Percentiles rank a stretch among this genome's conserved stretches.
Evolutionary conservation across 176 grass and related monocot genomes (phyloP).

Genomic region (Tillandsia leiboldiana): DNA sequence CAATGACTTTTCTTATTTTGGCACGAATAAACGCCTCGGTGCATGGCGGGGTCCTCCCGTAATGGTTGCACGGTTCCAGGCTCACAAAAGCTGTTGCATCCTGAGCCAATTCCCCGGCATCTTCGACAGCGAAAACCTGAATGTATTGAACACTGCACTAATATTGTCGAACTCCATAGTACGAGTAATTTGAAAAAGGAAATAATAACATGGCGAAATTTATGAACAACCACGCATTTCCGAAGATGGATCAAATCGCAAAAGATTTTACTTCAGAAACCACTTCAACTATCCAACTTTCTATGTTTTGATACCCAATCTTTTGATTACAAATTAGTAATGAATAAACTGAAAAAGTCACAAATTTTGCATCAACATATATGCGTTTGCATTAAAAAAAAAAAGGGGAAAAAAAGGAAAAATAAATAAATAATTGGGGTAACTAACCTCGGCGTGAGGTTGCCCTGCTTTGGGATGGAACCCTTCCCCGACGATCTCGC

Average conservation of each 20-base stretch:
- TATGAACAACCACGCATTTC: too few relatives aligned
- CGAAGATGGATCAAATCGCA: too few relatives aligned
- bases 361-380: not conserved
- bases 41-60: constrained; percentile 80
- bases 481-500: constrained; percentile 59
- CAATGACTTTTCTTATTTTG: constrained; percentile 73
- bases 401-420: not conserved
- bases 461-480: constrained; percentile 88
- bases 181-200: too few relatives aligned
- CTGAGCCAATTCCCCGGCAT: constrained; percentile 65
- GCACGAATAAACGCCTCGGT: constrained; percentile 62
- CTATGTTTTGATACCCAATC: too few relatives aligned
- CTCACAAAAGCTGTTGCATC: constrained; percentile 76
- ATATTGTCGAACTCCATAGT: not conserved
- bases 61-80: constrained; percentile 87
- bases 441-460: constrained; percentile 68
- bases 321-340: too few relatives aligned
- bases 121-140: constrained; percentile 83
- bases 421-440: not conserved
- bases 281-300: too few relatives aligned
- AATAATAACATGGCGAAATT: too few relatives aligned
- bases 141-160: constrained; percentile 1
- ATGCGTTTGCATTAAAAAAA: not conserved
- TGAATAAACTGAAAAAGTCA: too few relatives aligned
- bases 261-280: too few relatives aligned